These are phyloP conservation scores for Candida coquimbonensis DNA, from an alignment of 805 yeast genomes.

Conservation along the genomic window DNA sequence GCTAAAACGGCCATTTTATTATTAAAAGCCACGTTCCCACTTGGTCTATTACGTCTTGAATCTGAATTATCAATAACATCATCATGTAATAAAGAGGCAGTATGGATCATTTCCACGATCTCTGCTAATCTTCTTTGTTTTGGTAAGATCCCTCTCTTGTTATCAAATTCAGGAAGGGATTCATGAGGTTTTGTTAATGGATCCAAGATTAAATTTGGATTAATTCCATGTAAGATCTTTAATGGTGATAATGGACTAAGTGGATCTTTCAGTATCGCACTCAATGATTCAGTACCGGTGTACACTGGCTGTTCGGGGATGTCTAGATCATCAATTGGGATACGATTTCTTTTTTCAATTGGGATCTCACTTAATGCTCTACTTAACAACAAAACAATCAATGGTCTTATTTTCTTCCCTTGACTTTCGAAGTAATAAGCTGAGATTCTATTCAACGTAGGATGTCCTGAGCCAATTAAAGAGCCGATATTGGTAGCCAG, in stretches of 20 bases:
- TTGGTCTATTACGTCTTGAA: conserved; percentile 81
- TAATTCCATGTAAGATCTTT: conserved; percentile 79
- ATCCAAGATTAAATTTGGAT: conserved; percentile 73
- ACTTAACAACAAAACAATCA: conserved; percentile 75
- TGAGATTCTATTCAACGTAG: conserved; percentile 86
- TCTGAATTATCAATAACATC: conserved; percentile 92
- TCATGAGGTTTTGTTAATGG: conserved; percentile 81
- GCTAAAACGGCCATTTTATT: conserved; percentile 97
- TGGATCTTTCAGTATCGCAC: conserved; percentile 41
- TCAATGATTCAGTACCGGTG: conserved; percentile 46
- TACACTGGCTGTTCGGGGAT: conserved; percentile 61
- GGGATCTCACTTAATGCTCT: conserved; percentile 80
- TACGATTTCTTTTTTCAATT: conserved; percentile 52
- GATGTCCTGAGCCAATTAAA: conserved; percentile 89
- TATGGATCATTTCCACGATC: conserved; percentile 97
- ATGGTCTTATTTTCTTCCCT: conserved; percentile 92
- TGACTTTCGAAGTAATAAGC: conserved; percentile 93
- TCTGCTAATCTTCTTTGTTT: conserved; percentile 94
- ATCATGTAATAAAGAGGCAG: conserved; percentile 91
- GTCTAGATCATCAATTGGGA: conserved; percentile 54
- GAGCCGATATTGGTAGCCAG: conserved; percentile 81
- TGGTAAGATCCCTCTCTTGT: conserved; percentile 73
- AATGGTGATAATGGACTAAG: conserved; percentile 72
- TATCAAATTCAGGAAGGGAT: conserved; percentile 51
- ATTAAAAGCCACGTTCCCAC: conserved; percentile 89